phyloP scores from a whole-genome alignment of 75 land plant species.

The Sequoiadendron giganteum region DNA sequence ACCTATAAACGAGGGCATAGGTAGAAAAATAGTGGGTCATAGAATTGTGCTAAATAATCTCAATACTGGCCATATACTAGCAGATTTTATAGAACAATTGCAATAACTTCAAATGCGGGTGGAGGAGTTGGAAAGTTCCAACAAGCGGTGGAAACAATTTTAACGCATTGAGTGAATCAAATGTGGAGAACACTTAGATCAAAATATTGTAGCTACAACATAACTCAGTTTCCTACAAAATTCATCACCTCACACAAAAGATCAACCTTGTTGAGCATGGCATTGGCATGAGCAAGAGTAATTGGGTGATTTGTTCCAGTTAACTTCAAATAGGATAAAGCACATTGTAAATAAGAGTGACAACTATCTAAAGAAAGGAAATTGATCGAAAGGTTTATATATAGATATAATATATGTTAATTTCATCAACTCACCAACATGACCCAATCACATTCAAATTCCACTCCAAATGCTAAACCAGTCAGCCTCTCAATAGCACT shows the following conservation, averaged over 20 bases:
- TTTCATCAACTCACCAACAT: conserved; percentile 85
- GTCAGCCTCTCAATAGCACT: conserved; percentile 80
- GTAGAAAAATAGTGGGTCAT: no score
- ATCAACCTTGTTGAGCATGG: conserved; percentile 81
- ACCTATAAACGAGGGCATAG: no score
- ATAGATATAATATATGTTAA: background rate
- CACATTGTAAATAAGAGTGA: conserved; percentile 6
- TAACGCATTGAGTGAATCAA: no score
- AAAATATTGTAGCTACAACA: background rate
- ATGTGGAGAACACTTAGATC: no score
- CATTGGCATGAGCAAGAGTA: conserved; percentile 94
- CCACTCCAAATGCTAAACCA: conserved; percentile 89
- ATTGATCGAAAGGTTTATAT: background rate
- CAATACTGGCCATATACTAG: no score
- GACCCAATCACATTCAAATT: conserved; percentile 97
- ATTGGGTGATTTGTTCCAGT: conserved; percentile 90
- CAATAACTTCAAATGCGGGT: no score
- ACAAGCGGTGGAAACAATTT: no score
- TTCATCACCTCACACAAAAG: conserved; percentile 87
- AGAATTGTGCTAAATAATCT: no score
- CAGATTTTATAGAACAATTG: no score
- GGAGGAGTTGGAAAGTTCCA: no score
- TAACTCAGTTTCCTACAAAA: background rate
- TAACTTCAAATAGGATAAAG: conserved; percentile 44
- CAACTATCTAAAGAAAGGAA: background rate